These are phyloP conservation scores for Purshia tridentata DNA, from an alignment of 306 rosid species.

Conservation along the genomic window DNA sequence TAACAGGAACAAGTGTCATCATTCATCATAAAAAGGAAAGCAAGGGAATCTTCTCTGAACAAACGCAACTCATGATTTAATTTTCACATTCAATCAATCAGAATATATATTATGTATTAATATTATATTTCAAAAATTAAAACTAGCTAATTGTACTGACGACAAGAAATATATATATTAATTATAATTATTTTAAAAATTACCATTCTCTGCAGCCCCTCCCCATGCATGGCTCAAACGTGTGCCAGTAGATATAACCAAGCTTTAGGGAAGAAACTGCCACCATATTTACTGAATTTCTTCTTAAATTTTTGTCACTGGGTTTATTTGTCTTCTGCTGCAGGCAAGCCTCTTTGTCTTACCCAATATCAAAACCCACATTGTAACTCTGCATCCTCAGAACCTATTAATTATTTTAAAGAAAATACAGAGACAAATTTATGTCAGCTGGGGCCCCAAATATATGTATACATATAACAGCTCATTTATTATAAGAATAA, in stretches of 20 bases:
- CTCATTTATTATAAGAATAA: background rate
- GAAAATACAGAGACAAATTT: background rate
- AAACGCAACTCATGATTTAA: constrained; percentile 20
- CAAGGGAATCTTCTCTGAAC: constrained; percentile 80
- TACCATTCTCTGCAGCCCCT: constrained; percentile 20
- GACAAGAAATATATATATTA: constrained; percentile 32
- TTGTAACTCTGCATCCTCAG: background rate
- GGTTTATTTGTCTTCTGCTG: background rate
- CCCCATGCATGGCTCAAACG: constrained; percentile 56
- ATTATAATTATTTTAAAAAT: constrained; percentile 7
- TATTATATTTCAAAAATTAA: constrained; percentile 25
- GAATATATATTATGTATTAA: background rate
- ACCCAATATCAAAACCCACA: constrained; percentile 10
- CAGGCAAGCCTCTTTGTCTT: background rate
- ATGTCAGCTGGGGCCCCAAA: background rate
- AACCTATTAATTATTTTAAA: background rate
- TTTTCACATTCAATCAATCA: constrained; percentile 43
- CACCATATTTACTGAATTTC: background rate
- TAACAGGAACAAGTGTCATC: constrained; percentile 73
- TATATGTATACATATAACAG: background rate
- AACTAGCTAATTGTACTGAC: constrained; percentile 44
- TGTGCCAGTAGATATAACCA: constrained; percentile 35
- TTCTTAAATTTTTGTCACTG: background rate
- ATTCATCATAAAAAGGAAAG: constrained; percentile 70
- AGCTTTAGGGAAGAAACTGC: background rate